phyloP scores from a whole-genome alignment of 2,329 filamentous ascomycete genomes.

The Apiospora koreana region DNA sequence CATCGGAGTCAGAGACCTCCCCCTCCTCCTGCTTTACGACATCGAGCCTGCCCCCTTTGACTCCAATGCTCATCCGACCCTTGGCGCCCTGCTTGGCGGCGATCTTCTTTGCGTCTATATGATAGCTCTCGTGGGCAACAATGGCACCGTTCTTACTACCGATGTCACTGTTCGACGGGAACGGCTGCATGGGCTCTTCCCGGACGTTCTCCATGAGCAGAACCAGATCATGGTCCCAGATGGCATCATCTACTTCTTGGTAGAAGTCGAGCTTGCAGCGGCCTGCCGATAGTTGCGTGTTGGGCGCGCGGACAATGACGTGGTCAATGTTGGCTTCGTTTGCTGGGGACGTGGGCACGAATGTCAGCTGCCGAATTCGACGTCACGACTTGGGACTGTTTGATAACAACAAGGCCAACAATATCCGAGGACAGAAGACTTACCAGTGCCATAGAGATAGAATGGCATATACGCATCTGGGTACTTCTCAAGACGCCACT shows the following conservation, averaged over 20 bases:
- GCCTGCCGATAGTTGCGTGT: conserved; percentile 36
- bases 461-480: conserved; percentile 42
- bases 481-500: conserved; percentile 35
- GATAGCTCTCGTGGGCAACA: conserved; percentile 14
- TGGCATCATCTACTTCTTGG: conserved; percentile 13
- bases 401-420: too few relatives aligned
- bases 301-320: conserved; percentile 43
- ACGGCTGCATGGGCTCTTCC: conserved; percentile 41
- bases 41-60: not conserved
- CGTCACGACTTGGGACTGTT: too few relatives aligned
- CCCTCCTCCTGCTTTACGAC: too few relatives aligned
- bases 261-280: conserved; percentile 22
- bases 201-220: conserved; percentile 33
- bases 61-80: not conserved
- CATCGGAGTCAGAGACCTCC: not conserved
- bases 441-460: conserved; percentile 42
- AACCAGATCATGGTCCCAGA: conserved; percentile 26
- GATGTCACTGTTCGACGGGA: conserved; percentile 30
- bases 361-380: not conserved
- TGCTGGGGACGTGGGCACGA: conserved; percentile 11
- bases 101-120: not conserved
- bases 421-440: conserved; percentile 12
- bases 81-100: not conserved
- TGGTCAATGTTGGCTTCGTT: conserved; percentile 43
- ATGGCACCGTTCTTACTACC: conserved; percentile 27